phyloP scores from a whole-genome alignment of 2,329 filamentous ascomycete species.

The Colletotrichum simmondsii region DNA sequence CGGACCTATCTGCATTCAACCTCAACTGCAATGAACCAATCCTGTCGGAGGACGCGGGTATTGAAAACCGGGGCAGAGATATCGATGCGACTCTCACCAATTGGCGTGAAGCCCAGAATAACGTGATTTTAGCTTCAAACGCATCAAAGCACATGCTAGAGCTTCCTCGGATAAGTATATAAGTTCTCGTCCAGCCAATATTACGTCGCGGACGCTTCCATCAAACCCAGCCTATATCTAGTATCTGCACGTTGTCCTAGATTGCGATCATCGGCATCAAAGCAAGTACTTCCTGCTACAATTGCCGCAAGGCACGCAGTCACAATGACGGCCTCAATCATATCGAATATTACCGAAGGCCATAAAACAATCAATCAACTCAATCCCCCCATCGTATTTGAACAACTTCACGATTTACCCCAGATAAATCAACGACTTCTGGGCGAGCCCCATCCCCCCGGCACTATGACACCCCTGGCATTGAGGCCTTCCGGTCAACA shows the following conservation, averaged over 20 bases:
- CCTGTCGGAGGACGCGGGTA: too few relatives aligned
- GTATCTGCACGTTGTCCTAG: background rate
- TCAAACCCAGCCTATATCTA: background rate
- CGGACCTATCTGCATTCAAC: too few relatives aligned
- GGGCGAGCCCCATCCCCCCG: background rate
- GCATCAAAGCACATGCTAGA: background rate
- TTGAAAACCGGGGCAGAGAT: too few relatives aligned
- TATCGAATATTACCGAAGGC: background rate
- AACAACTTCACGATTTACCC: background rate
- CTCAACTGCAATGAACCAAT: too few relatives aligned
- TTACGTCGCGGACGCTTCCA: background rate
- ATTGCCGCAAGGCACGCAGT: background rate
- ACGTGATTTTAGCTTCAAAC: conserved; percentile 4
- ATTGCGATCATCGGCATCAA: background rate
- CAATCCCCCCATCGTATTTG: background rate
- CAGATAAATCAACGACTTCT: background rate
- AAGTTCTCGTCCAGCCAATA: background rate
- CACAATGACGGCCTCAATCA: background rate
- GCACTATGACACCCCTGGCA: background rate
- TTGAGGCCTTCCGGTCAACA: background rate
- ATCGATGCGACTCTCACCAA: background rate
- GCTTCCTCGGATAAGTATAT: background rate
- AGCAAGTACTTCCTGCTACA: background rate
- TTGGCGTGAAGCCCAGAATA: background rate
- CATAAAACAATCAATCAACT: background rate